These are phyloP conservation scores for Fraxinus greggii DNA, from an alignment of 305 asterid species.

Conservation along the genomic window DNA sequence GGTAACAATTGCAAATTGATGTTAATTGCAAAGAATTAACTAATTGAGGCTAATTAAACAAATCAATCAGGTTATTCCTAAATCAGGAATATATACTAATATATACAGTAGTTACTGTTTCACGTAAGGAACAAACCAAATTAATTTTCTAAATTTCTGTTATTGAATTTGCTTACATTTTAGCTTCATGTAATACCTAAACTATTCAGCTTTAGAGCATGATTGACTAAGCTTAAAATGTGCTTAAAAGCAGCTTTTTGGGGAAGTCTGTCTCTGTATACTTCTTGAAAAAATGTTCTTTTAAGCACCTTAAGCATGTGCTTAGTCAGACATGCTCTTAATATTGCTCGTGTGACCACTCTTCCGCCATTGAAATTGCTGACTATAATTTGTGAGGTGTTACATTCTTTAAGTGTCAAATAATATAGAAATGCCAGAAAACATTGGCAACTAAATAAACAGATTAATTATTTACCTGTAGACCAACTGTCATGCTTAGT, in stretches of 20 bases:
- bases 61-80: neutral
- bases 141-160: neutral
- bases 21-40: neutral
- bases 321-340: neutral
- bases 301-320: neutral
- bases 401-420: neutral
- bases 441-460: conserved; percentile 1
- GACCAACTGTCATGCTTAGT: conserved; percentile 85
- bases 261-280: neutral
- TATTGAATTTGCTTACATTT: neutral
- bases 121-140: neutral
- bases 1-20: neutral
- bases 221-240: neutral
- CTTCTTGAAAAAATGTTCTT: neutral
- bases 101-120: neutral
- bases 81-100: neutral
- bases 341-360: neutral
- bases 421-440: conserved; percentile 1
- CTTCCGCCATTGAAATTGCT: neutral
- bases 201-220: neutral
- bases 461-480: conserved; percentile 48
- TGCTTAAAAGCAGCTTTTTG: neutral
- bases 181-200: neutral
- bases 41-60: neutral
- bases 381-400: neutral